Base-by-base conservation (phyloP, 129 eudicot genomes). In the Artemisia argyi region DNA sequence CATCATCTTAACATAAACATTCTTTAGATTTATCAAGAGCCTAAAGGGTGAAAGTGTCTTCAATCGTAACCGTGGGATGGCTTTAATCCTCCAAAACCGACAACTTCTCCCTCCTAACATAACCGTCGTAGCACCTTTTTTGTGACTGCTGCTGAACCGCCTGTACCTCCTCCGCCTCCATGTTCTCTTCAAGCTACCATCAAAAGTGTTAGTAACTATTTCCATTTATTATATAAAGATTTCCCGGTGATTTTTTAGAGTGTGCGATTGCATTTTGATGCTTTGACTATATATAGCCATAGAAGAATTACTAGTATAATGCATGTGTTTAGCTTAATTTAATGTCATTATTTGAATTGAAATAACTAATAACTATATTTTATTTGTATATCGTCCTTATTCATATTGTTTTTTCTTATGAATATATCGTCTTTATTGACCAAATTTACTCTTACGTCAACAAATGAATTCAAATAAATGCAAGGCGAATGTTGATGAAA, bases 1-100 rank as follows among this genome's bases (percentile, higher is more conserved):
- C 96, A 89, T 89, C 90, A 78, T 70, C 24, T 86, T 69, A 22
- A 84, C 65, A 46, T 89, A 89, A 1, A 85, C 85, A 47, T 78
- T 86, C 85, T 84, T 86, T 4, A 89, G 11, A 70, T 80, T 82
- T 35, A 75, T 57, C 86, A 80, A 89, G 11, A 89, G 35, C 68
- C 77, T 73, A 22, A 80, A 24, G 0, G 93, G 93, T 12, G 92
- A 86, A n/a, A 52, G 71, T 49, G 58, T 77, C 62, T 76, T 78
- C 68, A 84, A 56, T 47, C 82, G 77, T 67, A 84, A 60, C 48
- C 77, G 84, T 35, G 73, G 84, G 3, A 74, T 46, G 4, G 63
- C 46, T 77, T 82, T 86, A 68, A 86, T 58, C 74, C 79, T 78
- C 96, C 92, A 84, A 22, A 73, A 70, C 53, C 85, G 73, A 10